Evolutionary conservation across 129 eudicot genomes (phyloP).

Genomic region (carrot (Daucus carota)): DNA sequence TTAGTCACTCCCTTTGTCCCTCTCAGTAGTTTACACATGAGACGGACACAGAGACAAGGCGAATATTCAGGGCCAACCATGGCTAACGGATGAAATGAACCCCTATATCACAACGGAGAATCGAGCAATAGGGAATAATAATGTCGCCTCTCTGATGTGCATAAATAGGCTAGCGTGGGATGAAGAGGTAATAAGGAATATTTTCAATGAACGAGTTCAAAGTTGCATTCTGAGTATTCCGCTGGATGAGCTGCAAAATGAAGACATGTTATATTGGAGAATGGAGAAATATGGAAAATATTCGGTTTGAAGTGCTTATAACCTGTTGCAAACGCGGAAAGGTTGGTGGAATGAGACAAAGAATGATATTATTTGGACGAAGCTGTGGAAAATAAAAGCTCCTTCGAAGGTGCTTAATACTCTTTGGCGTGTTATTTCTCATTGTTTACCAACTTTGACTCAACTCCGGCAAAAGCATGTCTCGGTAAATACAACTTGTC

Average conservation of each 20-base stretch:
- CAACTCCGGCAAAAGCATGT: neutral
- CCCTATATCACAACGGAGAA: too few species aligned
- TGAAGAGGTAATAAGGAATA: neutral
- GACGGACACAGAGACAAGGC: too few species aligned
- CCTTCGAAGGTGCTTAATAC: neutral
- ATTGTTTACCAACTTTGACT: neutral
- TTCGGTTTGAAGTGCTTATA: neutral
- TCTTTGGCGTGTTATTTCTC: neutral
- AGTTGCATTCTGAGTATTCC: neutral
- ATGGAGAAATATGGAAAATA: neutral
- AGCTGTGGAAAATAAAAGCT: neutral
- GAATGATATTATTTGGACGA: neutral
- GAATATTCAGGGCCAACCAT: too few species aligned
- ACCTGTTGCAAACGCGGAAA: neutral
- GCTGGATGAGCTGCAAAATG: neutral
- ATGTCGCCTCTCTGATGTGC: too few species aligned
- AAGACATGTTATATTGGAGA: neutral
- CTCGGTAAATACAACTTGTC: neutral
- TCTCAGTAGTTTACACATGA: too few species aligned
- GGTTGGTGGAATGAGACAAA: too few species aligned
- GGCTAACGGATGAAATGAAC: too few species aligned
- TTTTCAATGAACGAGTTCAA: neutral
- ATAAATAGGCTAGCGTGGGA: neutral
- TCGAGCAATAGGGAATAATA: too few species aligned
- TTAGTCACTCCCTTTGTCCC: too few species aligned